These are phyloP conservation scores for Elsinoe necatrix DNA, from an alignment of 2,329 filamentous ascomycete genomes.

Conservation along the genomic window DNA sequence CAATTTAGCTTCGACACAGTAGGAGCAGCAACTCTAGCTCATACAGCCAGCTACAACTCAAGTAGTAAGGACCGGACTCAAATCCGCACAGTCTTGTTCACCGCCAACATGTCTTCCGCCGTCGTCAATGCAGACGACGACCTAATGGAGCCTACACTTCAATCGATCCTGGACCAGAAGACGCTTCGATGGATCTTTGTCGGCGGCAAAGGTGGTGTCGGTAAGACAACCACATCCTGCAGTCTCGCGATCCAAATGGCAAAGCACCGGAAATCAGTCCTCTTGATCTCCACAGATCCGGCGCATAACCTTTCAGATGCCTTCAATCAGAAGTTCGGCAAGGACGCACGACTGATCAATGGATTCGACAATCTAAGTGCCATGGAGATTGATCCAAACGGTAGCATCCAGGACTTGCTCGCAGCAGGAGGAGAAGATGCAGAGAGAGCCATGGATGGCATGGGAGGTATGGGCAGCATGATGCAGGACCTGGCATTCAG, in stretches of 20 bases:
- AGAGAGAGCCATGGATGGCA: slow-evolving; percentile 60
- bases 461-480: slow-evolving; percentile 75
- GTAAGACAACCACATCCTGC: slow-evolving; percentile 99
- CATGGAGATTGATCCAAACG: slow-evolving; percentile 99
- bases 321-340: slow-evolving; percentile 98
- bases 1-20: too few species aligned
- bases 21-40: too few species aligned
- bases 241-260: slow-evolving; percentile 97
- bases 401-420: slow-evolving; percentile 90
- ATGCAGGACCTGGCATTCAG: slow-evolving; percentile 98
- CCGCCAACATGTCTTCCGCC: slow-evolving; percentile 16
- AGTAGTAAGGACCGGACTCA: too few species aligned
- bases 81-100: too few species aligned
- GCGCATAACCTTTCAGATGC: slow-evolving; percentile 97
- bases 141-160: slow-evolving; percentile 81
- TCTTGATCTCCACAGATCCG: slow-evolving; percentile 96
- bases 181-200: slow-evolving; percentile 98
- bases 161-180: slow-evolving; percentile 91
- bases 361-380: slow-evolving; percentile 91
- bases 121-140: slow-evolving; percentile 52
- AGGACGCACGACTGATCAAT: slow-evolving; percentile 86
- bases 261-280: slow-evolving; percentile 85
- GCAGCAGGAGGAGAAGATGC: slow-evolving; percentile 65
- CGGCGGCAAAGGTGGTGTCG: slow-evolving; percentile 94
- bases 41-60: too few species aligned